Percentiles rank a stretch among this genome's conserved stretches.
Evolutionary conservation across 257 asterid species (phyloP).

Genomic region (Scutellaria baicalensis): DNA sequence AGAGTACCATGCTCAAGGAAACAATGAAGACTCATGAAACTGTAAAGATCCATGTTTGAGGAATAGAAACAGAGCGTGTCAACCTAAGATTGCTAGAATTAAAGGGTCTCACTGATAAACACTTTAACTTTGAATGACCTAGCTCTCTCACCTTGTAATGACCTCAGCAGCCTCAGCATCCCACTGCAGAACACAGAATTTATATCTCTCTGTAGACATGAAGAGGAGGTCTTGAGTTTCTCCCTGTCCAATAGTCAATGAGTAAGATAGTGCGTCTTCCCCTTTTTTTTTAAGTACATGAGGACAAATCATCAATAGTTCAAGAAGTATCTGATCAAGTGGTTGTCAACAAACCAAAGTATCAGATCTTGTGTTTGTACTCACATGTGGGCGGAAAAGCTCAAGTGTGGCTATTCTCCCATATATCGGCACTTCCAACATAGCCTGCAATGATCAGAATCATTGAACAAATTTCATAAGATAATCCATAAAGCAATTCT

Average conservation of each 20-base stretch:
- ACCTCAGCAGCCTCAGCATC: slow-evolving; percentile 76
- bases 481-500: neutral
- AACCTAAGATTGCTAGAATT: neutral
- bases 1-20: neutral
- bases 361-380: slow-evolving; percentile 18
- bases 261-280: neutral
- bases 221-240: slow-evolving; percentile 90
- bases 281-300: neutral
- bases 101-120: neutral
- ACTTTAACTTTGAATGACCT: no score
- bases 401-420: slow-evolving; percentile 99
- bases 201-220: slow-evolving; percentile 85
- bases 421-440: slow-evolving; percentile 96
- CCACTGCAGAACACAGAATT: slow-evolving; percentile 91
- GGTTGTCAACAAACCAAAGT: neutral
- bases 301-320: neutral
- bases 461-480: neutral
- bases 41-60: neutral
- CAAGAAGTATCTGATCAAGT: neutral
- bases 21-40: neutral
- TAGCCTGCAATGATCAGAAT: slow-evolving; percentile 49
- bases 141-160: slow-evolving; percentile 52
- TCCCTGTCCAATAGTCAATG: slow-evolving; percentile 44
- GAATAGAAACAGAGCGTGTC: neutral
- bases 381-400: slow-evolving; percentile 98